Evolutionary conservation across 176 grass and related monocot genomes (phyloP), one percentile per base, ranked within the genome.

Genomic region (Lolium multiflorum): DNA sequence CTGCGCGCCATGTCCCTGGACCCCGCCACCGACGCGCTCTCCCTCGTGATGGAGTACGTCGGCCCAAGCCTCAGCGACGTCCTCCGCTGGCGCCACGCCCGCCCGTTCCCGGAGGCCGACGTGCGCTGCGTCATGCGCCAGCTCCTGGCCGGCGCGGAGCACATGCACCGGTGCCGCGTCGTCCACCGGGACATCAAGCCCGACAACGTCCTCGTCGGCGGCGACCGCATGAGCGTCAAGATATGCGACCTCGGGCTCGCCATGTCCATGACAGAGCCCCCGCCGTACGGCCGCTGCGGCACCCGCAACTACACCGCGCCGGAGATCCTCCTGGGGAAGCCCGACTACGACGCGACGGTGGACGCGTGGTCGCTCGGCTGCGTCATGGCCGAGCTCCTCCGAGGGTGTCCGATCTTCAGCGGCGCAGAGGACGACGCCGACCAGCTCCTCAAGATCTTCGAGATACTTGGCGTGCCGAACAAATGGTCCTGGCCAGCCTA

Each of bases 31-130:
- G 47, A 48, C 37, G 70, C 39, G 54, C 65, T 79, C 54, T 65
- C 67, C 69, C 83, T 92, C 8, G 90, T 92, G 2, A 92, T 90
- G 91, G 88, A 92, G 84, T 81, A 76, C 67, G 84, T 64, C 21
- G 83, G 84, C 16, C 68, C 80, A 0, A 88, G 76, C 82, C 88
- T 92, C 38, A 70, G 80, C 74, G n/a, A 85, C 49, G 67, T 87
- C 39, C 61, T 92, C 56, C 11, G 17, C 54, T 0, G 3, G 37
- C 81, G 81, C 68, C 3, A 11, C 16, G 38, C 49, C 24, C 6
- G 3, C 1, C 91, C 80, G 16, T 81, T 81, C 76, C 25, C 24
- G 73, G 75, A 92, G 71, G 13, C 54, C 2, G 72, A 67, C 17
- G 87, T 76, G 79, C 79, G 61, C 18, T 35, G 16, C 47, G 11